Conservation (phyloP, 164 flowering plant genomes). For the Macadamia integrifolia region DNA sequence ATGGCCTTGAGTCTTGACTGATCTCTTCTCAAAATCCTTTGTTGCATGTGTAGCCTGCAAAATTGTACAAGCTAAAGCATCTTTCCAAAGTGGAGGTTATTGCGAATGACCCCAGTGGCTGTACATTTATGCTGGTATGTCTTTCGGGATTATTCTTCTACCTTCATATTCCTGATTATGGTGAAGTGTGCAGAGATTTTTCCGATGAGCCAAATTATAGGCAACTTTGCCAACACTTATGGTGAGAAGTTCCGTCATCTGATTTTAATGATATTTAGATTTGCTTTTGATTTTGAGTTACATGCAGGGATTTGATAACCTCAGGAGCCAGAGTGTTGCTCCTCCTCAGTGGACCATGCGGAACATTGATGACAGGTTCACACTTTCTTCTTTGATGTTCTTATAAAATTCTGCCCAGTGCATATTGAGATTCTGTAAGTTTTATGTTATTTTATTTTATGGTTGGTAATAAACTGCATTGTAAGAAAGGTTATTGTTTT, state of each 20-base stretch:
- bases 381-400: too few species aligned
- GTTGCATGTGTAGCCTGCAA: constrained; percentile 67
- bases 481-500: too few species aligned
- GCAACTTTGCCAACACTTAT: not conserved
- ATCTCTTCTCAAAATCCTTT: not conserved
- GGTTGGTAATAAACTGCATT: too few species aligned
- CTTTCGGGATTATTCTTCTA: not conserved
- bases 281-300: not conserved
- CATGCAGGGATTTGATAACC: constrained; percentile 92
- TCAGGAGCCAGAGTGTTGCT: constrained; percentile 89
- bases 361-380: constrained; percentile 88
- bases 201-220: not conserved
- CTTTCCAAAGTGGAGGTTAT: constrained; percentile 94
- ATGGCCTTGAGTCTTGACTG: not conserved
- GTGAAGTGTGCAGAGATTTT: not conserved
- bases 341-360: constrained; percentile 99
- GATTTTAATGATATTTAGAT: constrained; percentile 3
- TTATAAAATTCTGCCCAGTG: too few species aligned
- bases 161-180: not conserved
- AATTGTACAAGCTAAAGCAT: constrained; percentile 93
- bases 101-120: constrained; percentile 89
- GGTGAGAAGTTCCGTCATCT: not conserved
- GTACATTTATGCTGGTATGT: constrained; percentile 80
- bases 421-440: too few species aligned
- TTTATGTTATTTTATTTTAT: too few species aligned